Evolutionary conservation across 768 basidiomycete species (phyloP).

Genomic region (Lyophyllum decastes): DNA sequence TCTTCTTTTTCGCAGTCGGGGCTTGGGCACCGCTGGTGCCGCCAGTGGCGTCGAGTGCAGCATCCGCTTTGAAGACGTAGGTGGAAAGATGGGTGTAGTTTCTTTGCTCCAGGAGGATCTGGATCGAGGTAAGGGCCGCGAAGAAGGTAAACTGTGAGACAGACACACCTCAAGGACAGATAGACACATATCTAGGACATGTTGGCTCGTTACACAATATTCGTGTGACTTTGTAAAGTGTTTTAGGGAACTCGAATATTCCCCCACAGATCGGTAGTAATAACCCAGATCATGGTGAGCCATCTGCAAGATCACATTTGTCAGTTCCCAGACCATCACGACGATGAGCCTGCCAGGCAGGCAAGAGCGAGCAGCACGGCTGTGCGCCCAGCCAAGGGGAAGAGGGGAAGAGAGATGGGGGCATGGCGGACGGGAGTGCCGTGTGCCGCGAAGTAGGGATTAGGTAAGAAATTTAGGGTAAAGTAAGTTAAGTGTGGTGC

Average conservation of each 20-base stretch:
- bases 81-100: constrained; percentile 89
- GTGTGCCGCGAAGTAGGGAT: not conserved
- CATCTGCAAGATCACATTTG: constrained; percentile 60
- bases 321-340: not conserved
- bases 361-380: not conserved
- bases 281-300: too few relatives aligned
- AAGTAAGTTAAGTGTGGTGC: too few relatives aligned
- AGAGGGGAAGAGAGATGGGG: not conserved
- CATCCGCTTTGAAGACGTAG: too few relatives aligned
- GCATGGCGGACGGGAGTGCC: not conserved
- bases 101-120: constrained; percentile 85
- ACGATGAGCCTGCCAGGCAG: not conserved
- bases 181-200: too few relatives aligned
- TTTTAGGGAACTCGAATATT: too few relatives aligned
- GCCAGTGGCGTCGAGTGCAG: constrained; percentile 57
- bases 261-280: too few relatives aligned
- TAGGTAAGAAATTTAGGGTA: not conserved
- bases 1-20: constrained; percentile 41
- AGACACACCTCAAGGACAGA: too few relatives aligned
- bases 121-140: constrained; percentile 1
- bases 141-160: not conserved
- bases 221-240: too few relatives aligned
- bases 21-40: constrained; percentile 20
- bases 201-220: too few relatives aligned
- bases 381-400: not conserved